These are phyloP conservation scores for Jaltomata sinuosa DNA, from an alignment of 257 asterid species.

Conservation along the genomic window DNA sequence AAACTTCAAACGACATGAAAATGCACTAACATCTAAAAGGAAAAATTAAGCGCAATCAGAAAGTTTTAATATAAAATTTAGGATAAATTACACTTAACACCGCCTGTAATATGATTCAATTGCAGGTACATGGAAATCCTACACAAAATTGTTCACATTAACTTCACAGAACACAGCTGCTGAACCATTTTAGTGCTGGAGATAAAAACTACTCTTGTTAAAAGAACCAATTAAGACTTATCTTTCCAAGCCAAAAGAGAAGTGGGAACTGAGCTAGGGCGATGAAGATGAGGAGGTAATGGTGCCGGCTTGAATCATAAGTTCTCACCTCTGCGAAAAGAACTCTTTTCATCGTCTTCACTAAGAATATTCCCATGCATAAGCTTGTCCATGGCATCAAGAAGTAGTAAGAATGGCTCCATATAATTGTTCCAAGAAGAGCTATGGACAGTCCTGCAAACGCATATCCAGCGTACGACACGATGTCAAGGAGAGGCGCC, in stretches of 20 bases:
- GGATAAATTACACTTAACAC: not conserved
- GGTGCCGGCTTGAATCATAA: slow-evolving; percentile 24
- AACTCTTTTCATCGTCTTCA: slow-evolving; percentile 27
- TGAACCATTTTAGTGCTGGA: not conserved
- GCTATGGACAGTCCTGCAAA: slow-evolving; percentile 24
- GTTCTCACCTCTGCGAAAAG: slow-evolving; percentile 24
- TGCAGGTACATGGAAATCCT: not conserved
- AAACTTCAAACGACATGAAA: not conserved
- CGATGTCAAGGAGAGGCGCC: slow-evolving; percentile 29
- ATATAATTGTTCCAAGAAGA: slow-evolving; percentile 16
- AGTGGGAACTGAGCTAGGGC: slow-evolving; percentile 32
- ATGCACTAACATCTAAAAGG: not conserved
- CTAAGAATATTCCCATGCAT: slow-evolving; percentile 29
- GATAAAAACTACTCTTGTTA: not conserved
- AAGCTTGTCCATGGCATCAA: slow-evolving; percentile 23
- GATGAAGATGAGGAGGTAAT: slow-evolving; percentile 27
- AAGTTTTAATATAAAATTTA: not conserved
- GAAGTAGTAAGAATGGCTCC: slow-evolving; percentile 24
- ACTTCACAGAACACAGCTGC: not conserved
- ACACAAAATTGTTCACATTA: not conserved
- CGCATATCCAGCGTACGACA: slow-evolving; percentile 23
- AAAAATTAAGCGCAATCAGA: not conserved
- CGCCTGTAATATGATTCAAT: not conserved
- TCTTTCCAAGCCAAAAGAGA: slow-evolving; percentile 25
- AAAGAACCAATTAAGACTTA: slow-evolving; percentile 24